Evolutionary conservation across 768 basidiomycete genomes (phyloP).

Genomic region (Cyclocybe cylindracea): DNA sequence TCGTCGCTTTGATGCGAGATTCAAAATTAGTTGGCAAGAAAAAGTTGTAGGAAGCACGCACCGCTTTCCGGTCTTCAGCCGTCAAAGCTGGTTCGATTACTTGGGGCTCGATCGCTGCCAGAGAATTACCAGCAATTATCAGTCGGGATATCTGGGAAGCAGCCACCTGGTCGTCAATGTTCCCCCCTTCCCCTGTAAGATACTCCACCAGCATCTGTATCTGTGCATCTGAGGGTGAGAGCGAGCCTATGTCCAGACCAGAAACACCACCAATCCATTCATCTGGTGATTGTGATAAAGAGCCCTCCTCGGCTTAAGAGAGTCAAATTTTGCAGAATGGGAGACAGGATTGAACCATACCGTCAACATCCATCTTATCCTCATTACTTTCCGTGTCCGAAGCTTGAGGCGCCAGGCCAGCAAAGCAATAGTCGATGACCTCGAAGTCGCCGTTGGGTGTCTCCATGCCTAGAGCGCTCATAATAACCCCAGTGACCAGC

Average conservation of each 20-base stretch:
- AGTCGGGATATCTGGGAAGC: constrained; percentile 80
- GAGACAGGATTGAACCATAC: constrained; percentile 33
- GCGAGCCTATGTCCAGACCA: constrained; percentile 78
- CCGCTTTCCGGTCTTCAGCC: constrained; percentile 55
- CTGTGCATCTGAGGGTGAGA: constrained; percentile 64
- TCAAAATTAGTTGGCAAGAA: background rate
- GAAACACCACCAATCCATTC: constrained; percentile 87
- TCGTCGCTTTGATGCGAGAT: constrained; percentile 48
- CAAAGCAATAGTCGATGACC: constrained; percentile 84
- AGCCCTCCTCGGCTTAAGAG: constrained; percentile 6
- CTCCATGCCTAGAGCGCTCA: constrained; percentile 89
- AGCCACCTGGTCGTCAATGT: constrained; percentile 58
- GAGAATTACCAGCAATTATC: constrained; percentile 88
- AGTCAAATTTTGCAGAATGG: constrained; percentile 1
- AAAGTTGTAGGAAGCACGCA: constrained; percentile 31
- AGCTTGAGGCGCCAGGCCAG: constrained; percentile 76
- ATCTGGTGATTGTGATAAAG: constrained; percentile 34
- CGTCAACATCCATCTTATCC: constrained; percentile 71
- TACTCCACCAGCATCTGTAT: constrained; percentile 90
- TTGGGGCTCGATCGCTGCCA: constrained; percentile 49
- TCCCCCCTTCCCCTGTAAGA: constrained; percentile 82
- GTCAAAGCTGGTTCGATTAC: constrained; percentile 31
- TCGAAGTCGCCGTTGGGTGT: constrained; percentile 90
- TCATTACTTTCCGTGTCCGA: constrained; percentile 28
- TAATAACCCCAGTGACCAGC: constrained; percentile 90